phyloP scores from a whole-genome alignment of 768 basidiomycete species.

The Mycena floridula region DNA sequence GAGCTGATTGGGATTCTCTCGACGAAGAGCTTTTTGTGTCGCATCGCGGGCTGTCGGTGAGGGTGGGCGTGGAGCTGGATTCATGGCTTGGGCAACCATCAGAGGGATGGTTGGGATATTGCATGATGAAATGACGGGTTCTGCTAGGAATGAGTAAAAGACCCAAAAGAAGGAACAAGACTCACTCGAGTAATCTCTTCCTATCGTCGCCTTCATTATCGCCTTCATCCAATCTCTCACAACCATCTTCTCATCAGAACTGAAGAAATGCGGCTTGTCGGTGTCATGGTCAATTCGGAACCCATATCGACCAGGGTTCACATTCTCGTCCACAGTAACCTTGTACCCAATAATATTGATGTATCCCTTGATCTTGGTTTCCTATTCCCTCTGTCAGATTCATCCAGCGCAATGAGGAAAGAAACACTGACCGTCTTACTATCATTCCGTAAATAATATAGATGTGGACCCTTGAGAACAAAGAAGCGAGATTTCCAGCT shows the following conservation, averaged over 20 bases:
- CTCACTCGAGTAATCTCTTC: conserved; percentile 85
- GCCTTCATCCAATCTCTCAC: conserved; percentile 99
- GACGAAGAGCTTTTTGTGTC: conserved; percentile 78
- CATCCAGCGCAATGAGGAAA: conserved; percentile 9
- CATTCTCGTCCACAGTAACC: conserved; percentile 87
- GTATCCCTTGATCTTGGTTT: conserved; percentile 95
- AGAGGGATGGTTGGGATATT: conserved; percentile 96
- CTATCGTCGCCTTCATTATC: conserved; percentile 98
- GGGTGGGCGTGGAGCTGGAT: conserved; percentile 90
- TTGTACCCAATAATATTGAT: conserved; percentile 89
- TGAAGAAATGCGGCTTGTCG: conserved; percentile 87
- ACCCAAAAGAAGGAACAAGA: conserved; percentile 7
- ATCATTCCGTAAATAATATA: conserved; percentile 82
- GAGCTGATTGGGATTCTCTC: conserved; percentile 81
- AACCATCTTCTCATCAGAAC: conserved; percentile 77
- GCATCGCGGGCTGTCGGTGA: conserved; percentile 85
- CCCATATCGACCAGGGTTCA: conserved; percentile 89
- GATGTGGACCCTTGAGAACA: conserved; percentile 84
- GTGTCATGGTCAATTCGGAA: conserved; percentile 89
- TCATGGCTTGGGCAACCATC: conserved; percentile 93
- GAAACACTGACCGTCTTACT: conserved; percentile 45
- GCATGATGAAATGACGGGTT: conserved; percentile 91
- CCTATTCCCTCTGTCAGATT: conserved; percentile 39
- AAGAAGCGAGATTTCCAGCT: conserved; percentile 91
- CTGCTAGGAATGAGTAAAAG: conserved; percentile 31